These are phyloP conservation scores for Shiraia sp. DNA, from an alignment of 2,329 filamentous ascomycete genomes.

Conservation along the genomic window DNA sequence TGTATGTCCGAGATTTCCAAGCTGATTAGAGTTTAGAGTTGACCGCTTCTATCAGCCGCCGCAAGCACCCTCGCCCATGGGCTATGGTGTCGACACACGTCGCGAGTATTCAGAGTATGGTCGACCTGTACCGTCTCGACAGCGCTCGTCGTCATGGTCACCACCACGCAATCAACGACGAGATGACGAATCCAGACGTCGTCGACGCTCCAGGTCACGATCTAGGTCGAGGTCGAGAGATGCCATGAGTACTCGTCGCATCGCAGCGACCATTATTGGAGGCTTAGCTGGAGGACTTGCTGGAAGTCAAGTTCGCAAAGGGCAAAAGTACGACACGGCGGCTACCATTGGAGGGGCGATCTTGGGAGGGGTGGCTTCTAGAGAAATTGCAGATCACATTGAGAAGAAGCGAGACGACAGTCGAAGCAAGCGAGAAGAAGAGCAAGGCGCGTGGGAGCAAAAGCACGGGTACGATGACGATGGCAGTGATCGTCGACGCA, in stretches of 20 bases:
- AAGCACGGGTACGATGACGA: conserved; percentile 19
- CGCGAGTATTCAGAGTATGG: conserved; percentile 10
- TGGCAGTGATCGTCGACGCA: conserved; percentile 11
- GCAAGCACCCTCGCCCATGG: background rate
- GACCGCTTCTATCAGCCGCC: conserved; percentile 2
- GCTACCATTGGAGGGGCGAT: conserved; percentile 41
- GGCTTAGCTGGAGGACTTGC: conserved; percentile 40
- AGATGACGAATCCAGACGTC: conserved; percentile 16
- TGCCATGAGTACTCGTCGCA: conserved; percentile 17
- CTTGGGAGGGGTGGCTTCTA: conserved; percentile 38
- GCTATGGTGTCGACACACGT: conserved; percentile 6
- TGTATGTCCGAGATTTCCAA: conserved; percentile 12
- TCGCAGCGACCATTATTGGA: conserved; percentile 34
- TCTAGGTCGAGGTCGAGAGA: conserved; percentile 22
- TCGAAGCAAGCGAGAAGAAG: conserved; percentile 8
- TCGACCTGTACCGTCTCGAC: conserved; percentile 23
- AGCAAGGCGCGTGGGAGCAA: conserved; percentile 10
- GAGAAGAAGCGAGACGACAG: conserved; percentile 17
- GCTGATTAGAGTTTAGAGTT: conserved; percentile 3
- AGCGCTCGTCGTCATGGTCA: conserved; percentile 34
- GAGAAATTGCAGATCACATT: conserved; percentile 28
- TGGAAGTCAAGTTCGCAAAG: conserved; percentile 26
- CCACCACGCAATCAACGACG: conserved; percentile 25
- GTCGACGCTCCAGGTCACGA: conserved; percentile 12
- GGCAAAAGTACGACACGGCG: conserved; percentile 32